Evolutionary conservation across 805 yeast species (phyloP).

Genomic region (Metschnikowia noctiluminum): DNA sequence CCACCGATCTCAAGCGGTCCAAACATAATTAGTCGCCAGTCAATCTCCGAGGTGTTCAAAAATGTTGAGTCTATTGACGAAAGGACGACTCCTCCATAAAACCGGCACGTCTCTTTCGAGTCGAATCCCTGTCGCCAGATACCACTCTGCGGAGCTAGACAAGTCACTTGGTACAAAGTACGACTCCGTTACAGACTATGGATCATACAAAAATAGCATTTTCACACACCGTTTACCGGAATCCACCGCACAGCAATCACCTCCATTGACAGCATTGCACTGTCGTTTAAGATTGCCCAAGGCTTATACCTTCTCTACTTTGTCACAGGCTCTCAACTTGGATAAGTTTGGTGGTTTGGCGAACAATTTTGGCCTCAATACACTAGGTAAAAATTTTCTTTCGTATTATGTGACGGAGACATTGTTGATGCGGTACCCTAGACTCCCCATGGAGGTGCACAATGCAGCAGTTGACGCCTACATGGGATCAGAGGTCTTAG

Average conservation of each 20-base stretch:
- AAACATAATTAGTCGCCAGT: neutral
- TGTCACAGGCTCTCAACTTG: slow-evolving; percentile 80
- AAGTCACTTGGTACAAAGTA: slow-evolving; percentile 28
- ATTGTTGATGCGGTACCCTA: slow-evolving; percentile 74
- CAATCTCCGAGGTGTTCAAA: neutral
- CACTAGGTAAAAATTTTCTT: slow-evolving; percentile 78
- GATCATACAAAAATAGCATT: slow-evolving; percentile 37
- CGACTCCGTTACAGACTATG: slow-evolving; percentile 34
- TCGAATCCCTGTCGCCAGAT: slow-evolving; percentile 12
- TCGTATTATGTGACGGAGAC: slow-evolving; percentile 74
- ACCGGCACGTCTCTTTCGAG: slow-evolving; percentile 6
- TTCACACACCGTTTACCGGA: slow-evolving; percentile 46
- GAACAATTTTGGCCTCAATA: slow-evolving; percentile 73
- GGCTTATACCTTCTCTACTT: slow-evolving; percentile 54
- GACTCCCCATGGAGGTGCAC: slow-evolving; percentile 79
- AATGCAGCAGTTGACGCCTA: slow-evolving; percentile 74
- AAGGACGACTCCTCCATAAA: slow-evolving; percentile 7
- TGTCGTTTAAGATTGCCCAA: slow-evolving; percentile 66
- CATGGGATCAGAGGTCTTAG: slow-evolving; percentile 63
- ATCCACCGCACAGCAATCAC: slow-evolving; percentile 51
- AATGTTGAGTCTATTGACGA: slow-evolving; percentile 18
- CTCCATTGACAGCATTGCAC: slow-evolving; percentile 76
- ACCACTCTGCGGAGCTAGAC: slow-evolving; percentile 24
- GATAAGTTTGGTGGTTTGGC: slow-evolving; percentile 42
- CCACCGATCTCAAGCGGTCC: neutral